These are phyloP conservation scores for Kluyveromyces wickerhamii DNA, from an alignment of 805 yeast species.

Conservation along the genomic window DNA sequence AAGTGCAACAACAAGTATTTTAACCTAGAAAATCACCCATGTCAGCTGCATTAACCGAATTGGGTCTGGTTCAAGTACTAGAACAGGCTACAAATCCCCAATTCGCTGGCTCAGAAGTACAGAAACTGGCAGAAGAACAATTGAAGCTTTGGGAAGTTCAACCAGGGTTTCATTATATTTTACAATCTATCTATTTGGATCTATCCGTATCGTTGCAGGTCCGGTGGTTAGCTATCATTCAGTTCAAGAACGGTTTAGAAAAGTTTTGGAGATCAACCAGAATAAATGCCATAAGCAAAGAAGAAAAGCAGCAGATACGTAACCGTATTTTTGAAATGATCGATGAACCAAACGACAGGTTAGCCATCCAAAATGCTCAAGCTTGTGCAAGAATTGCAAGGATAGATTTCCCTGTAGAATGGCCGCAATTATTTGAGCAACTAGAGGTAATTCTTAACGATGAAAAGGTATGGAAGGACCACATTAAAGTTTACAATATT, in stretches of 20 bases:
- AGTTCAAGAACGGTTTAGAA: slow-evolving; percentile 82
- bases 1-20: no score
- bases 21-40: background rate
- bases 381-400: slow-evolving; percentile 72
- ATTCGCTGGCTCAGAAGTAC: slow-evolving; percentile 38
- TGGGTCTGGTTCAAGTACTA: slow-evolving; percentile 32
- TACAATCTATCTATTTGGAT: slow-evolving; percentile 59
- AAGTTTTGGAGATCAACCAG: slow-evolving; percentile 74
- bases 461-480: slow-evolving; percentile 36
- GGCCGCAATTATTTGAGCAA: slow-evolving; percentile 77
- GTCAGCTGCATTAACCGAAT: slow-evolving; percentile 16
- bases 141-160: slow-evolving; percentile 60
- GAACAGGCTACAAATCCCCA: slow-evolving; percentile 45
- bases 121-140: slow-evolving; percentile 61
- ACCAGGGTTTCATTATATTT: slow-evolving; percentile 48
- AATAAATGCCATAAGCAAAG: slow-evolving; percentile 43
- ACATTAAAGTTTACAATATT: slow-evolving; percentile 52
- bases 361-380: slow-evolving; percentile 78
- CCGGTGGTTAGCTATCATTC: slow-evolving; percentile 83
- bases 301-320: slow-evolving; percentile 63
- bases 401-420: slow-evolving; percentile 77
- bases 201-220: slow-evolving; percentile 50
- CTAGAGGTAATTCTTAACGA: slow-evolving; percentile 39
- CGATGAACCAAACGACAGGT: slow-evolving; percentile 64
- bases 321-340: slow-evolving; percentile 48